Percentiles rank a stretch among this genome's conserved stretches.
phyloP scores from a whole-genome alignment of 305 asterid genomes.

The Fraxinus floribunda region DNA sequence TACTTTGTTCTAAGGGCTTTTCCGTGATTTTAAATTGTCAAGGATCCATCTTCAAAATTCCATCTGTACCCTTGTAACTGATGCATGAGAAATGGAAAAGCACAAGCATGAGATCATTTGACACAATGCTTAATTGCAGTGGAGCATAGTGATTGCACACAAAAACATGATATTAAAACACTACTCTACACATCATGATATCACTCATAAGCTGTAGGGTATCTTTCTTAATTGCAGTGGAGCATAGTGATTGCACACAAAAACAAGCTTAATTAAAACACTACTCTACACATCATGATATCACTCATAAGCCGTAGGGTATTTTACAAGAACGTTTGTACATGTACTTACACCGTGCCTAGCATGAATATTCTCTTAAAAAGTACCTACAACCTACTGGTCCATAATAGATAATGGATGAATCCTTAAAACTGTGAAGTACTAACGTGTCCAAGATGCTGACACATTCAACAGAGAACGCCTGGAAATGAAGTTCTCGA shows the following conservation, averaged over 20 bases:
- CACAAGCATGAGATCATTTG: background rate
- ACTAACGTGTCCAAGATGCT: background rate
- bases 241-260: background rate
- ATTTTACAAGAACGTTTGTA: background rate
- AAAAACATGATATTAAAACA: background rate
- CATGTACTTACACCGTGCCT: background rate
- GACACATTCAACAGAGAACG: background rate
- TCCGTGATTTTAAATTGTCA: background rate
- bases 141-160: background rate
- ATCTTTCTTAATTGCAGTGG: background rate
- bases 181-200: background rate
- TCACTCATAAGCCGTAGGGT: background rate
- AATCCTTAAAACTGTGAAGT: background rate
- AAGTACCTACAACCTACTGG: background rate
- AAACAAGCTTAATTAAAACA: background rate
- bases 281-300: background rate
- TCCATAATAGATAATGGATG: conserved; percentile 5
- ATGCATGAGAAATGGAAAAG: background rate
- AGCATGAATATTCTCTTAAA: background rate
- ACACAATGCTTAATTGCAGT: background rate
- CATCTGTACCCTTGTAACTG: background rate
- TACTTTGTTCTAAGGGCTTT: conserved; percentile 1
- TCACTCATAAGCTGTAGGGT: background rate
- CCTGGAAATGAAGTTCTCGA: background rate
- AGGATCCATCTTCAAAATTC: background rate